Percentiles rank a stretch among this genome's conserved stretches.
Conservation (phyloP, 768 basidiomycete genomes). For the Rhodotorula taiwanensis region DNA sequence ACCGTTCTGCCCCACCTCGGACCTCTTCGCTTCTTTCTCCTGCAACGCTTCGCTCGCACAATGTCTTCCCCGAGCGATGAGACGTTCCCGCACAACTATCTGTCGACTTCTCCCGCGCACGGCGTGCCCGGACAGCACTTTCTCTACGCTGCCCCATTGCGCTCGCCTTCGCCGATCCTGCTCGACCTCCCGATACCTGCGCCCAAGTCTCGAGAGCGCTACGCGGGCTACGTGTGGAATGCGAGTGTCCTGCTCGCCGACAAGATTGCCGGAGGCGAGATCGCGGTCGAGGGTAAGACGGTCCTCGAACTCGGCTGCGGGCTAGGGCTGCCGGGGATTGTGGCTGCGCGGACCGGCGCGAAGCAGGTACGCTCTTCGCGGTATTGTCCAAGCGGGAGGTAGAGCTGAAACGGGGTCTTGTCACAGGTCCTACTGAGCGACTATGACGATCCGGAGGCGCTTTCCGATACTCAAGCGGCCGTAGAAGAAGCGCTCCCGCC, state of each 20-base stretch:
- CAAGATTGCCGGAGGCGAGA: slow-evolving; percentile 1
- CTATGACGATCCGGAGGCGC: slow-evolving; percentile 9
- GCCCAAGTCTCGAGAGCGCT: neutral
- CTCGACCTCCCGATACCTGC: slow-evolving; percentile 6
- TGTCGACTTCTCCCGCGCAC: slow-evolving; percentile 3
- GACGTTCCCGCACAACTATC: slow-evolving; percentile 10
- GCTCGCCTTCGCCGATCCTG: slow-evolving; percentile 1
- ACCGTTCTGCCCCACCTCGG: too few relatives aligned
- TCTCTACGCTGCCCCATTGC: slow-evolving; percentile 10
- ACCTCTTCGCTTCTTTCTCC: neutral
- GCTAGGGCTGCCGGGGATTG: slow-evolving; percentile 8
- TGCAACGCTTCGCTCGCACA: neutral
- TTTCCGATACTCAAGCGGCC: neutral
- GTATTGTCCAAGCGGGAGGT: neutral
- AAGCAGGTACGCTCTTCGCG: slow-evolving; percentile 1
- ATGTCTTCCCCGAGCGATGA: neutral
- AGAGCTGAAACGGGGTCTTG: too few relatives aligned
- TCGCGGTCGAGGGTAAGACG: slow-evolving; percentile 11
- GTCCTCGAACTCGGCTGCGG: slow-evolving; percentile 26
- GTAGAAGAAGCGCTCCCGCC: neutral
- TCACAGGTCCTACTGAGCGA: too few relatives aligned
- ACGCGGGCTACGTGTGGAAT: slow-evolving; percentile 13
- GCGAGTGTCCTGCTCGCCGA: slow-evolving; percentile 15
- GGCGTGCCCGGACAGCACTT: slow-evolving; percentile 10
- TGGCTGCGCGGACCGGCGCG: slow-evolving; percentile 14